Evolutionary conservation across 345 rosid species (phyloP), one percentile per base, ranked within the genome.

Genomic region (Salix exigua): DNA sequence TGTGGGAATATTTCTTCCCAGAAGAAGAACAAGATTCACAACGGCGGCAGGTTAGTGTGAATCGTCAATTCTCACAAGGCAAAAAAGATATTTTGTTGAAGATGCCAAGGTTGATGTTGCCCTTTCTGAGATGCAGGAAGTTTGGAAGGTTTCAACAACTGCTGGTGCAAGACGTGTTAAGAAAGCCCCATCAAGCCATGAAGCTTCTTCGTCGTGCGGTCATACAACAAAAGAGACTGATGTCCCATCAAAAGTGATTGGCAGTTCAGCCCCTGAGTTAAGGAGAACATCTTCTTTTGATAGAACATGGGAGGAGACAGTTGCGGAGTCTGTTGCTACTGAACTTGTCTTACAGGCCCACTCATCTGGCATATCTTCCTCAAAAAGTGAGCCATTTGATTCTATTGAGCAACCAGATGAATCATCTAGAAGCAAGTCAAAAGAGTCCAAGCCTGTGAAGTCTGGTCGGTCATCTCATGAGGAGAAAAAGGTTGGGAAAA

Each of bases 1-100:
- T 96, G 96, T 96, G 98, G 98, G 94, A 83, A 70, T 96, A 96
- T 82, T 89, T 96, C 82, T 96, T 96, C 79, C 97, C 97, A 25
- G 96, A 89, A 85, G 99, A 96, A 85, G 98, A 93, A 70, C 99
- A 93, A 79, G 99, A 96, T 88, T 93, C 98, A 73, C 99, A 91
- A 80, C 85, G 97, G 65, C 89, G 99, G 73, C 98, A 93, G 97
- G 99, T 95, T 33, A 73, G 83, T 75, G 77, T 30, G 64, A 60
- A 60, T 60, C 16, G 19, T 18, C 18, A 18, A 21, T 30, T 66
- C 42, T 25, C 18, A 33, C 1, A 66, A 31, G 19, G 44, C 67
- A 65, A 66, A 68, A 53, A 68, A 60, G 25, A 26, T 46, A 31
- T 7, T 7, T 72, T 23, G 11, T 61, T 64, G 25, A 70, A 40